These are phyloP conservation scores for Brasilioporus rufonigricans DNA, from an alignment of 768 basidiomycete genomes.

Conservation along the genomic window DNA sequence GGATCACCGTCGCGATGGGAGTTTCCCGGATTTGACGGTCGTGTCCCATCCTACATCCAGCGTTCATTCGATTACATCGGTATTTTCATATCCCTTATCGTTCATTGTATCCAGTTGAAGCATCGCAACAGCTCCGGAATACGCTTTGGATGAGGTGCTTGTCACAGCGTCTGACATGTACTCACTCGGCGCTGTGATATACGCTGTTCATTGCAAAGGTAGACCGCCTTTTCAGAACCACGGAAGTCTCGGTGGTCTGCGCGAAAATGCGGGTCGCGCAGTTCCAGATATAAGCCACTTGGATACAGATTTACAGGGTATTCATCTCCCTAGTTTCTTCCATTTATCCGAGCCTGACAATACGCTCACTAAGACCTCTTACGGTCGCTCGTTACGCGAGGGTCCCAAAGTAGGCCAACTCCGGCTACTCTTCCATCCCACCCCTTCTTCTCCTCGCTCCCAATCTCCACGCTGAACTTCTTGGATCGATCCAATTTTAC, in stretches of 20 bases:
- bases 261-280: constrained; percentile 66
- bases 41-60: constrained; percentile 78
- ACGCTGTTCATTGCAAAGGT: constrained; percentile 88
- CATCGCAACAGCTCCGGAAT: constrained; percentile 77
- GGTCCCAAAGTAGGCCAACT: constrained; percentile 67
- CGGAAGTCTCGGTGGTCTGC: constrained; percentile 65
- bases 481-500: constrained; percentile 95
- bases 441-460: constrained; percentile 91
- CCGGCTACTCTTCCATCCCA: constrained; percentile 80
- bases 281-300: constrained; percentile 60
- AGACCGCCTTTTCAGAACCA: constrained; percentile 86
- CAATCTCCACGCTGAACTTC: constrained; percentile 95
- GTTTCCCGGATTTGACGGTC: constrained; percentile 83
- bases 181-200: constrained; percentile 86
- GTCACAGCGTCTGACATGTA: constrained; percentile 91
- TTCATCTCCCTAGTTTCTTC: constrained; percentile 1
- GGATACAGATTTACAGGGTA: constrained; percentile 75
- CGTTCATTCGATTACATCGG: constrained; percentile 95
- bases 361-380: constrained; percentile 58
- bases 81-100: constrained; percentile 27
- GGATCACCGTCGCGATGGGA: constrained; percentile 83
- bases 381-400: constrained; percentile 76
- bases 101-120: constrained; percentile 1
- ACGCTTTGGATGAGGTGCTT: constrained; percentile 85
- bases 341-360: constrained; percentile 9